These are phyloP conservation scores for Sextonia rubra DNA, from an alignment of 164 flowering plant genomes.

Conservation along the genomic window DNA sequence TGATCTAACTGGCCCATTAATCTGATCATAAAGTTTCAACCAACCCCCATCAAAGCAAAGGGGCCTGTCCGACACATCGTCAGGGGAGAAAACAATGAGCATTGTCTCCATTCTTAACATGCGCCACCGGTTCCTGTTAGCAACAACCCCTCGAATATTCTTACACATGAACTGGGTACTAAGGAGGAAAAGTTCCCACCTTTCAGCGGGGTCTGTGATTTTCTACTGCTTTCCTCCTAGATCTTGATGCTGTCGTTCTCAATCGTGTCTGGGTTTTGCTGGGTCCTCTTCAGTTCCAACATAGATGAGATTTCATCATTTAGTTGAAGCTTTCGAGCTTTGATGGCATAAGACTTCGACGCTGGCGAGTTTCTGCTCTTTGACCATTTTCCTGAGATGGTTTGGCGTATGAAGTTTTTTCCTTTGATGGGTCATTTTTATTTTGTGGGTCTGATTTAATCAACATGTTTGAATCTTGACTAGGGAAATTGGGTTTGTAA, in stretches of 20 bases:
- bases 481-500: neutral
- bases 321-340: no score
- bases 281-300: neutral
- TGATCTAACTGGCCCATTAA: no score
- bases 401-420: neutral
- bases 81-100: no score
- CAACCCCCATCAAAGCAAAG: no score
- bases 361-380: no score
- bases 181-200: neutral
- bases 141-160: neutral
- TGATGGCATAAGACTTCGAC: no score
- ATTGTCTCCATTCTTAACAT: no score
- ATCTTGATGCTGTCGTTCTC: neutral
- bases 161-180: neutral
- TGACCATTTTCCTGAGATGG: neutral
- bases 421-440: neutral
- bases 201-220: neutral
- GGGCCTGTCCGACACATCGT: no score
- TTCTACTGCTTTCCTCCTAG: neutral
- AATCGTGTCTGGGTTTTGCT: neutral
- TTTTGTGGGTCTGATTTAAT: neutral
- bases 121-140: neutral
- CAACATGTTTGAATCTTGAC: neutral
- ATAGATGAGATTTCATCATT: neutral
- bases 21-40: no score